Evolutionary conservation across 2,329 filamentous ascomycete genomes (phyloP).

Genomic region (Escovopsis sp.): DNA sequence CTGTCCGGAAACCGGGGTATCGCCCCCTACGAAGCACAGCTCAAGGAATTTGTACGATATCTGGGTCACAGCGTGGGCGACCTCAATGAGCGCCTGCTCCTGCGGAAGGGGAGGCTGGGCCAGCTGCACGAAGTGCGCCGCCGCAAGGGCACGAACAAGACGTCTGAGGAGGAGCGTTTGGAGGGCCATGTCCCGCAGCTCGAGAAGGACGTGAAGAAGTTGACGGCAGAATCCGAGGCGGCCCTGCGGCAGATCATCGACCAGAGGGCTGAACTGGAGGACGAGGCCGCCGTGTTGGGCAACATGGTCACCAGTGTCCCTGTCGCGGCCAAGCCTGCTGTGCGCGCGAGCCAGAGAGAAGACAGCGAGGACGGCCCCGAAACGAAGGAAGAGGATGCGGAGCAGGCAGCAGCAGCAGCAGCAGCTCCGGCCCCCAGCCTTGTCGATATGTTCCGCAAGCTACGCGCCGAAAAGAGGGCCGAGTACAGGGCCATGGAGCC

Average conservation of each 20-base stretch:
- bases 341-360: slow-evolving; percentile 6
- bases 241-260: slow-evolving; percentile 35
- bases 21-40: slow-evolving; percentile 28
- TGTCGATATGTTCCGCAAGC: slow-evolving; percentile 19
- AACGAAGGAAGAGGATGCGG: slow-evolving; percentile 10
- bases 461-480: slow-evolving; percentile 20
- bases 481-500: slow-evolving; percentile 28
- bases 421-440: slow-evolving; percentile 14
- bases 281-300: slow-evolving; percentile 26
- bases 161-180: slow-evolving; percentile 20
- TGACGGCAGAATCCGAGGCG: slow-evolving; percentile 31
- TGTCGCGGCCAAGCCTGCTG: neutral
- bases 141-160: slow-evolving; percentile 20
- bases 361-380: slow-evolving; percentile 5
- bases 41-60: slow-evolving; percentile 27
- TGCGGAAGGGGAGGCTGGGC: slow-evolving; percentile 20
- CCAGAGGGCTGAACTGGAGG: slow-evolving; percentile 31
- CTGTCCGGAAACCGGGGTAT: slow-evolving; percentile 26
- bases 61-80: slow-evolving; percentile 30
- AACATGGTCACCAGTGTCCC: slow-evolving; percentile 17
- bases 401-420: too few species aligned
- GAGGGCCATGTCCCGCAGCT: slow-evolving; percentile 25
- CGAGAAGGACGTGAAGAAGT: slow-evolving; percentile 21
- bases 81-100: slow-evolving; percentile 31
- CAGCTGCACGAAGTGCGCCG: slow-evolving; percentile 18